These are phyloP conservation scores for Phialophora tarda DNA, from an alignment of 2,329 filamentous ascomycete genomes.

Conservation along the genomic window DNA sequence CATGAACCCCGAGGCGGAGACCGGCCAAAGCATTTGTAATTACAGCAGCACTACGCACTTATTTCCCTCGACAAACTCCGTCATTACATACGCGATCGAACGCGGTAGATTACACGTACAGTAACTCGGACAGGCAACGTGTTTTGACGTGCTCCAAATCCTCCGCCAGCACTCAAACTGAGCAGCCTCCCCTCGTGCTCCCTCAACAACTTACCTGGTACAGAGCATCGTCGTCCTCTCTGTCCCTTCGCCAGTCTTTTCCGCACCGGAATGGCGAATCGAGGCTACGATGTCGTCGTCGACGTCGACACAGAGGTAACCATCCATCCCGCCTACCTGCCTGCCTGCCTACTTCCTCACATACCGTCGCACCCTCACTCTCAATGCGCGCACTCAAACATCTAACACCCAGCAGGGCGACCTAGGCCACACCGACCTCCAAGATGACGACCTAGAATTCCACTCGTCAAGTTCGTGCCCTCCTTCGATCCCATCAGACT, in stretches of 20 bases:
- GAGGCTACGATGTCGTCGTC: constrained; percentile 96
- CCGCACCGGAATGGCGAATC: constrained; percentile 68
- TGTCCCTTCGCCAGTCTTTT: neutral
- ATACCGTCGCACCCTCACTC: neutral
- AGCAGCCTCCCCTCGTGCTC: constrained; percentile 3
- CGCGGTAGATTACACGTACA: neutral
- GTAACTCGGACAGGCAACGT: constrained; percentile 26
- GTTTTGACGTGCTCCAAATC: constrained; percentile 14
- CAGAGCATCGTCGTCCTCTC: neutral
- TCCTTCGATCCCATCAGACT: neutral
- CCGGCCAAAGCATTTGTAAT: neutral
- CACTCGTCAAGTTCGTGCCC: constrained; percentile 76
- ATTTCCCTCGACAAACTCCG: neutral
- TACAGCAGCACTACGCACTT: neutral
- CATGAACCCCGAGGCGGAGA: neutral
- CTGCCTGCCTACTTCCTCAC: too few relatives aligned
- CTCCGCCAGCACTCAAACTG: neutral
- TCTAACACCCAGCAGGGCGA: constrained; percentile 69
- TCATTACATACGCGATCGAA: constrained; percentile 14
- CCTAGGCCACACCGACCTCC: constrained; percentile 95
- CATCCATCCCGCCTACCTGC: neutral
- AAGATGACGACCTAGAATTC: constrained; percentile 95
- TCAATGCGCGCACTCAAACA: neutral
- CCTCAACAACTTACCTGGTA: neutral
- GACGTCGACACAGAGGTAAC: constrained; percentile 93